Evolutionary conservation across 306 rosid species (phyloP), one percentile per base, ranked within the genome.

Genomic region (Cucurbita argyrosperma): DNA sequence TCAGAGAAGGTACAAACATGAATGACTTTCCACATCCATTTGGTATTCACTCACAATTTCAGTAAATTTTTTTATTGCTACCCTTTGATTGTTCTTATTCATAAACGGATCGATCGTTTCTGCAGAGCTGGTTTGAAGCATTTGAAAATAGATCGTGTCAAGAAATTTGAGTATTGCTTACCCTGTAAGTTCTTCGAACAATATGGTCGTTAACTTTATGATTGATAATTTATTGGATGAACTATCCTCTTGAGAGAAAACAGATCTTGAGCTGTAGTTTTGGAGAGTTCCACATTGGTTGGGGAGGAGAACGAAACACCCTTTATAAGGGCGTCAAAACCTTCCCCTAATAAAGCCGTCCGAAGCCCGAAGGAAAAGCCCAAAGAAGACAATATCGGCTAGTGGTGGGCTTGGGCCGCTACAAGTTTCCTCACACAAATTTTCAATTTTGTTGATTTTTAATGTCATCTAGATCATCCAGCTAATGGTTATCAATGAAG

Each of bases 131-230:
- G 92, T 80, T 79, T 91, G 73, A 91, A 86, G 75, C 92, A 91
- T 83, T 78, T 91, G 86, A 91, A 91, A 86, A 67, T 89, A 81
- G 97, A 89, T 68, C 89, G 96, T 40, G 45, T 87, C 58, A 91
- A 91, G 89, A 91, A 89, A 83, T 89, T 81, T 7, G 97, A 91
- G 55, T 89, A 91, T 82, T 91, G 97, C 87, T 74, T 91, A 83
- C 96, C 97, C 51, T 91, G 97, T 91, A 83, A 82, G 96, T 84
- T 75, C 66, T 57, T 74, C 45, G 49, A 46, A 7, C 40, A 19
- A 11, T 45, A 12, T 46, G 56, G 56, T 67, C 0, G 56, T 30
- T 46, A 67, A 21, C 21, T 21, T 21, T 4, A 46, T 46, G 73
- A 18, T 43, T 43, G 53, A 19, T 10, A 42, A 2, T 65, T 42